A percentile compares a stretch with the other conserved stretches of the same genome.
These are phyloP conservation scores for Trichoderma oligosporum DNA, from an alignment of 2,329 filamentous ascomycete genomes.

Conservation along the genomic window DNA sequence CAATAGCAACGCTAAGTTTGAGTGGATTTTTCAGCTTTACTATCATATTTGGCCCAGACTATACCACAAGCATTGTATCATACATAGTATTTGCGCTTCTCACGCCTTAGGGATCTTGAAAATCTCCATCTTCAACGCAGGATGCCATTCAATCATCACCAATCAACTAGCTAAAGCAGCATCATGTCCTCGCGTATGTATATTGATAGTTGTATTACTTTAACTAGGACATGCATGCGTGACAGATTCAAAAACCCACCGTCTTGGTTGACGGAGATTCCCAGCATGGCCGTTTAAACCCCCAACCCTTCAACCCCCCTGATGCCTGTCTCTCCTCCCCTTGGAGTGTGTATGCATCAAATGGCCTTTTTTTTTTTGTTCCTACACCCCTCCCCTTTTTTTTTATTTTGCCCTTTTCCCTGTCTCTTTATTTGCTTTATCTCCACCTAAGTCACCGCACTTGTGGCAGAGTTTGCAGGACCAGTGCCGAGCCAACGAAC, in stretches of 20 bases:
- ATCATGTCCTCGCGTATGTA: background rate
- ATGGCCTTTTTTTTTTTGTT: background rate
- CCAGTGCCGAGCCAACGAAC: background rate
- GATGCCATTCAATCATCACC: background rate
- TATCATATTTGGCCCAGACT: too few species aligned
- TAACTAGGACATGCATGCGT: background rate
- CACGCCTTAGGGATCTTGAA: background rate
- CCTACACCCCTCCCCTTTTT: background rate
- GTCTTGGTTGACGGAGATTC: conserved; percentile 1
- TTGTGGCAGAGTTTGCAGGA: background rate
- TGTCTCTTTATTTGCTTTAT: background rate
- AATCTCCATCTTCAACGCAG: background rate
- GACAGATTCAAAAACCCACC: background rate
- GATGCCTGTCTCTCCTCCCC: too few species aligned
- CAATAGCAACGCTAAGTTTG: conserved; percentile 11
- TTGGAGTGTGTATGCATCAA: background rate
- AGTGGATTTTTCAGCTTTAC: too few species aligned
- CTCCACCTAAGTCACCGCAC: background rate
- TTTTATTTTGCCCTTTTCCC: background rate
- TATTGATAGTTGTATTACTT: background rate
- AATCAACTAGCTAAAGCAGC: background rate
- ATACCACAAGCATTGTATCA: too few species aligned
- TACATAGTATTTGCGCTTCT: too few species aligned
- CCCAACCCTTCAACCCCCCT: too few species aligned
- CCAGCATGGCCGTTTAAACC: background rate